Percentiles rank a stretch among this genome's conserved stretches.
Conservation (phyloP, 257 asterid species). For the Penstemon barbatus region DNA sequence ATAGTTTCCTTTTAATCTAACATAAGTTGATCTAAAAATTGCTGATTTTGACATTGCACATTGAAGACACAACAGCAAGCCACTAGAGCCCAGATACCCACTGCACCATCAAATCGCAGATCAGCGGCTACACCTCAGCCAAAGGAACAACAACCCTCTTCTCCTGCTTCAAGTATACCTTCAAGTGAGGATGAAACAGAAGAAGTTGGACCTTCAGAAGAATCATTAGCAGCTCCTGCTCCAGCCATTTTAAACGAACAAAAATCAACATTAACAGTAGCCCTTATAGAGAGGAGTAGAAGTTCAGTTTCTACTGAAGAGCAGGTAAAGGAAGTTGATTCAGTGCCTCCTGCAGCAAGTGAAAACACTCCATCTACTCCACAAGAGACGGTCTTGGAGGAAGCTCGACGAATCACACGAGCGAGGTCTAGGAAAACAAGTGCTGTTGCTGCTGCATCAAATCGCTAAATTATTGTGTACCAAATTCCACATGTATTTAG, state of each 20-base stretch:
- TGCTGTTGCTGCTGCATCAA: slow-evolving; percentile 30
- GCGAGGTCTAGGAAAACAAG: slow-evolving; percentile 48
- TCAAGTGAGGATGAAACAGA: slow-evolving; percentile 45
- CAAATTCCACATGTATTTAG: slow-evolving; percentile 25
- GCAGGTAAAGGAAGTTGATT: slow-evolving; percentile 44
- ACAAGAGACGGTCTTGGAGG: slow-evolving; percentile 43
- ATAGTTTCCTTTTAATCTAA: too few species aligned
- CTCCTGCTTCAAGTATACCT: slow-evolving; percentile 42
- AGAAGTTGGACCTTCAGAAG: slow-evolving; percentile 42
- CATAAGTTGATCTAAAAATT: not conserved
- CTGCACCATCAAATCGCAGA: slow-evolving; percentile 38
- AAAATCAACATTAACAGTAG: slow-evolving; percentile 42
- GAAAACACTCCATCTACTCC: slow-evolving; percentile 35
- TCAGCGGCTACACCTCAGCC: slow-evolving; percentile 35
- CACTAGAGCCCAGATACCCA: slow-evolving; percentile 38
- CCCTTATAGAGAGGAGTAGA: slow-evolving; percentile 35
- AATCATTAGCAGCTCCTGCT: slow-evolving; percentile 38
- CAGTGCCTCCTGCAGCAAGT: slow-evolving; percentile 33
- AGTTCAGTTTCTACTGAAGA: slow-evolving; percentile 39
- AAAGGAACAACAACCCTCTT: slow-evolving; percentile 39
- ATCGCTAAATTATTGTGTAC: slow-evolving; percentile 18
- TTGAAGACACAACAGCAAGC: slow-evolving; percentile 45
- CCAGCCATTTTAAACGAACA: slow-evolving; percentile 42
- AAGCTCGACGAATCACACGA: slow-evolving; percentile 43
- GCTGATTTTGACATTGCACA: slow-evolving; percentile 24